phyloP scores from a whole-genome alignment of 2,329 filamentous ascomycete species.

The Sarocladium strictum region DNA sequence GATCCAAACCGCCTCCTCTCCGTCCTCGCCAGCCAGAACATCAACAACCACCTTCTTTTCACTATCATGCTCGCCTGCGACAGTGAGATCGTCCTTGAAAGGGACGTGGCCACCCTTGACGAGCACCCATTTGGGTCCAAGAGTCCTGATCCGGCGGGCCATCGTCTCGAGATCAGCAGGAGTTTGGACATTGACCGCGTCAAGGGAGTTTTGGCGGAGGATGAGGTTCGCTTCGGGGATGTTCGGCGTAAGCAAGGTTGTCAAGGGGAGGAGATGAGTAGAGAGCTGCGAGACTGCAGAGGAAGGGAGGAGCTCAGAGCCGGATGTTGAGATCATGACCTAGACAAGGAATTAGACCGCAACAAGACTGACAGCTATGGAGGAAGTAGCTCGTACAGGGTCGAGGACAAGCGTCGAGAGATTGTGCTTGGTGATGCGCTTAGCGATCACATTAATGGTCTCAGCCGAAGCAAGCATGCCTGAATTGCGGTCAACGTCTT shows the following conservation, averaged over 20 bases:
- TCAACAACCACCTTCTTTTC: constrained; percentile 63
- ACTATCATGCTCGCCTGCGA: constrained; percentile 53
- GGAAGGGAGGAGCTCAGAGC: constrained; percentile 59
- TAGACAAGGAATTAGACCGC: constrained; percentile 26
- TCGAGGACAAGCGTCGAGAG: constrained; percentile 29
- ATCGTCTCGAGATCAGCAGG: constrained; percentile 63
- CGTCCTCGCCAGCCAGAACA: constrained; percentile 60
- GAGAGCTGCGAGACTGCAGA: constrained; percentile 58
- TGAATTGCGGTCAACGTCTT: constrained; percentile 11
- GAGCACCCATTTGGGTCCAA: constrained; percentile 76
- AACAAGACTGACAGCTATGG: neutral
- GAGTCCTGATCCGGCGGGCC: constrained; percentile 55
- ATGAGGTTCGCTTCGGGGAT: constrained; percentile 67
- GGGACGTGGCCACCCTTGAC: constrained; percentile 91
- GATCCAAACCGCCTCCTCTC: constrained; percentile 50
- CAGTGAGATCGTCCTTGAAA: constrained; percentile 56
- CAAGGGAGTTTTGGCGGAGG: constrained; percentile 44
- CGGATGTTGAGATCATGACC: constrained; percentile 92
- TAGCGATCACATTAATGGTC: constrained; percentile 30
- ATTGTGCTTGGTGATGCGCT: constrained; percentile 23
- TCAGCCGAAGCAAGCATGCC: constrained; percentile 33
- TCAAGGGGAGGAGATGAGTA: constrained; percentile 54
- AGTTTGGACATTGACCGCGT: constrained; percentile 37
- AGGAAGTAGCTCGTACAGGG: constrained; percentile 23
- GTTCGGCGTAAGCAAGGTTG: constrained; percentile 71